Conservation (phyloP, 2,329 filamentous ascomycete genomes). For the Aspergillus ustus region DNA sequence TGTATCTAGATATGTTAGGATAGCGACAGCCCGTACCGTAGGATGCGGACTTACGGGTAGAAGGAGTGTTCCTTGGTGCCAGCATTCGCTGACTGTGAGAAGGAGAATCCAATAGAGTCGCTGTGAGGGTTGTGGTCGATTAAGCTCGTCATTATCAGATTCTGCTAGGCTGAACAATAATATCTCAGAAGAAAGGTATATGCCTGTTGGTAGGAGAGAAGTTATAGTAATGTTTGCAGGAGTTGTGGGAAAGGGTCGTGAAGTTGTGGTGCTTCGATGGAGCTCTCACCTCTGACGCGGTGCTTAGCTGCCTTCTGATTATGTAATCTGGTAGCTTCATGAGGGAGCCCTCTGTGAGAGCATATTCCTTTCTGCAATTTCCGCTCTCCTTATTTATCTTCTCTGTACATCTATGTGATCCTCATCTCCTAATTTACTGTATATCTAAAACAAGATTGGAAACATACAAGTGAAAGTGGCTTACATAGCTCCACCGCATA, state of each 20-base stretch:
- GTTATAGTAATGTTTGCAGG: neutral
- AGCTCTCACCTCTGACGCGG: slow-evolving; percentile 38
- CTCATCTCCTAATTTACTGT: neutral
- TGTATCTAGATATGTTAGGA: slow-evolving; percentile 62
- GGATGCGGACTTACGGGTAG: slow-evolving; percentile 72
- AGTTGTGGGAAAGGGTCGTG: neutral
- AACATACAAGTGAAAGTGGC: neutral
- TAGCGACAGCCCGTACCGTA: neutral
- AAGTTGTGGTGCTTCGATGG: slow-evolving; percentile 7
- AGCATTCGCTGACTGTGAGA: slow-evolving; percentile 56
- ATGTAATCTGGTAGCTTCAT: slow-evolving; percentile 33
- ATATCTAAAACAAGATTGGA: neutral
- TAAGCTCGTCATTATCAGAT: slow-evolving; percentile 54
- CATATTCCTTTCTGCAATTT: neutral
- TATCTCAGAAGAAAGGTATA: neutral
- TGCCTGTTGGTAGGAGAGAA: neutral
- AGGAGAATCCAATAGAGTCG: slow-evolving; percentile 64
- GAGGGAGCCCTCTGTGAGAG: neutral
- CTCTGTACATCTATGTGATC: neutral
- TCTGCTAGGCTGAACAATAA: slow-evolving; percentile 3
- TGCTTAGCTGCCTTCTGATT: slow-evolving; percentile 45
- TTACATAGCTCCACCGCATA: neutral
- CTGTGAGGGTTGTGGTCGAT: slow-evolving; percentile 54
- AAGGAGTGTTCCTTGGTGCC: slow-evolving; percentile 72
- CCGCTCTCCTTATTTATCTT: neutral